phyloP scores from a whole-genome alignment of 306 rosid species.

The Mimosa pudica region DNA sequence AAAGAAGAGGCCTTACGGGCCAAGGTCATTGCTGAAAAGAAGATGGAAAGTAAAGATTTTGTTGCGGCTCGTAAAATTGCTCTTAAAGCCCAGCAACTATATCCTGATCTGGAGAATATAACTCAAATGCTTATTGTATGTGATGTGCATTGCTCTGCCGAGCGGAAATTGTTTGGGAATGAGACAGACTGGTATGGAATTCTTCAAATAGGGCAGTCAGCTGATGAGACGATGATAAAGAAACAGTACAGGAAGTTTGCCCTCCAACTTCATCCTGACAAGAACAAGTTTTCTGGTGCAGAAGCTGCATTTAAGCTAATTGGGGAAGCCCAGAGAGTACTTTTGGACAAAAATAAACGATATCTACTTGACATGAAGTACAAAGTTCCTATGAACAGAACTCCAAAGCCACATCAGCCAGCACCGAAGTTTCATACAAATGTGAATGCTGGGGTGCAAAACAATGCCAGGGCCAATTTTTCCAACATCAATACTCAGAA shows the following conservation, averaged over 20 bases:
- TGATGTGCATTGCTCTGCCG: constrained; percentile 84
- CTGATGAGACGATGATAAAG: constrained; percentile 72
- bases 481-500: constrained; percentile 47
- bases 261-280: constrained; percentile 95
- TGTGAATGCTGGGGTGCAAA: constrained; percentile 48
- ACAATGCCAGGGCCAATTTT: constrained; percentile 44
- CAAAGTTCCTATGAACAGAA: constrained; percentile 42
- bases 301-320: constrained; percentile 96
- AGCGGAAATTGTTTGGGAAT: constrained; percentile 52
- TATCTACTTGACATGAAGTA: constrained; percentile 55
- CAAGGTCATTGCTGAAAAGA: constrained; percentile 75
- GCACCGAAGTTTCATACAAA: constrained; percentile 46
- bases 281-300: constrained; percentile 90
- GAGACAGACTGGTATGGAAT: constrained; percentile 82
- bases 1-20: constrained; percentile 96
- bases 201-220: constrained; percentile 73
- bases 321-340: constrained; percentile 86
- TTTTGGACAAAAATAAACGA: constrained; percentile 76
- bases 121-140: constrained; percentile 83
- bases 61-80: constrained; percentile 68
- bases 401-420: constrained; percentile 43
- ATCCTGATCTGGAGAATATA: constrained; percentile 78
- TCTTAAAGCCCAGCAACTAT: constrained; percentile 70
- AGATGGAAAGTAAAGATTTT: constrained; percentile 84
- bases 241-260: constrained; percentile 91